Base-by-base conservation (phyloP, 148 eudicot genomes). In the Bassia scoparia region DNA sequence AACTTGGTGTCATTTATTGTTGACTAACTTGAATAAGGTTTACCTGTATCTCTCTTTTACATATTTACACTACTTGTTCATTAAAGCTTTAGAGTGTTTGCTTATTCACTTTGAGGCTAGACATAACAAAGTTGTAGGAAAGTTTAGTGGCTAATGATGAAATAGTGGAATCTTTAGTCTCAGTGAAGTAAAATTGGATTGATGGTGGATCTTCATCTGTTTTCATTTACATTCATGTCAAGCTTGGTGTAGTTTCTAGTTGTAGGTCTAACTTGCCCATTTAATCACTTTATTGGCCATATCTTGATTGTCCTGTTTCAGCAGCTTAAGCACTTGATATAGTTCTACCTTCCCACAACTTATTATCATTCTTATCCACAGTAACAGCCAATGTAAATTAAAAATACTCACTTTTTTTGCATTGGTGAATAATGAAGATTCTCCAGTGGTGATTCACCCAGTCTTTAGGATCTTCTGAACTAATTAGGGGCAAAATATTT, bases 401-500 rank as follows among this genome's bases (percentile, higher is more conserved):
- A 31, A 18, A 43, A 43, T 61, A 16, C 0, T 71, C 31, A 62
- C 50, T 34, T 7, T 38, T 74, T 37, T 56, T 59, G 31, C 52
- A 34, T 23, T 58, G 23, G 54, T 71, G 61, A n/a, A 17, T 71
- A 26, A 70, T 83, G 43, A 38, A 94, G 98, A 83, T 77, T 83
- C 87, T 34, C 86, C 88, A 15, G 81, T 80, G 84, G 76, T 76
- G 84, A 85, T 76, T 53, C 81, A 72, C 77, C 26, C 68, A 71
- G 41, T 61, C 76, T 61, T 50, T 81, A 49, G 79, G 82, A 61
- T 72, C 76, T 37, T 67, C 74, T 74, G 70, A 71, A 58, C 41
- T 74, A 71, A n/a, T 63, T 78, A 24, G 71, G 81, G 69, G 77
- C 77, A 78, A 86, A 74, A 67, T 83, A 70, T 61, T 74, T 76